A percentile compares a stretch with the other conserved stretches of the same genome.
phyloP scores from a whole-genome alignment of 345 rosid genomes.

The Diplotaxis tenuifolia region DNA sequence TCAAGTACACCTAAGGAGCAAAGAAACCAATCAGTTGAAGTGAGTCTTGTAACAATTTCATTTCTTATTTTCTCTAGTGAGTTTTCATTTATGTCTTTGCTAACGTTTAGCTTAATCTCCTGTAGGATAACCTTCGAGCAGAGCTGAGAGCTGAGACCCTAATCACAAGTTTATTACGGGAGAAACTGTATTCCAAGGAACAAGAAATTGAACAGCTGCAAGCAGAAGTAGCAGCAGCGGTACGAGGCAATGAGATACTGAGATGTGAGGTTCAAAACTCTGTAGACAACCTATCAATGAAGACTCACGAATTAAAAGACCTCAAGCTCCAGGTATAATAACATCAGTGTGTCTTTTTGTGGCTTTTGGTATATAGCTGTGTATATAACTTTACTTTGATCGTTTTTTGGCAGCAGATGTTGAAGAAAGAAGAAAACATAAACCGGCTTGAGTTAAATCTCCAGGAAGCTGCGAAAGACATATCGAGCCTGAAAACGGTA shows the following conservation, averaged over 20 bases:
- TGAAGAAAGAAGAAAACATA: conserved; percentile 73
- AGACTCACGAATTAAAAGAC: conserved; percentile 66
- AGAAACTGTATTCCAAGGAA: conserved; percentile 85
- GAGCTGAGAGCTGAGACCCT: conserved; percentile 75
- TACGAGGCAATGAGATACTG: conserved; percentile 77
- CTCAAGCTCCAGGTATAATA: conserved; percentile 73
- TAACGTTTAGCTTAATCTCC: conserved; percentile 26
- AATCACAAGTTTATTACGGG: conserved; percentile 68
- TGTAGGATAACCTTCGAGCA: conserved; percentile 54
- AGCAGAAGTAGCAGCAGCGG: conserved; percentile 81
- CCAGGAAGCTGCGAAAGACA: conserved; percentile 63
- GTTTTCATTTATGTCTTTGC: neutral
- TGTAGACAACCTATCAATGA: conserved; percentile 66
- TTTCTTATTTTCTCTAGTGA: neutral
- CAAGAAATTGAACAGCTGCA: conserved; percentile 78
- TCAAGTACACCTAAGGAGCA: conserved; percentile 36
- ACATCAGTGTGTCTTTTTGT: neutral
- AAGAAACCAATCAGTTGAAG: conserved; percentile 55
- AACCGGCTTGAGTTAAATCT: conserved; percentile 52
- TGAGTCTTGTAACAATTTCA: conserved; percentile 33
- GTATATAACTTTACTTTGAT: neutral
- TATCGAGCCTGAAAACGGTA: conserved; percentile 45
- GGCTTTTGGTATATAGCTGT: neutral
- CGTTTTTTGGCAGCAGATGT: conserved; percentile 45
- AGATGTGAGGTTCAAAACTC: conserved; percentile 65